A percentile compares a stretch with the other conserved stretches of the same genome.
These are phyloP conservation scores for Corymbia calophylla DNA, from an alignment of 441 rosid genomes.

Conservation along the genomic window DNA sequence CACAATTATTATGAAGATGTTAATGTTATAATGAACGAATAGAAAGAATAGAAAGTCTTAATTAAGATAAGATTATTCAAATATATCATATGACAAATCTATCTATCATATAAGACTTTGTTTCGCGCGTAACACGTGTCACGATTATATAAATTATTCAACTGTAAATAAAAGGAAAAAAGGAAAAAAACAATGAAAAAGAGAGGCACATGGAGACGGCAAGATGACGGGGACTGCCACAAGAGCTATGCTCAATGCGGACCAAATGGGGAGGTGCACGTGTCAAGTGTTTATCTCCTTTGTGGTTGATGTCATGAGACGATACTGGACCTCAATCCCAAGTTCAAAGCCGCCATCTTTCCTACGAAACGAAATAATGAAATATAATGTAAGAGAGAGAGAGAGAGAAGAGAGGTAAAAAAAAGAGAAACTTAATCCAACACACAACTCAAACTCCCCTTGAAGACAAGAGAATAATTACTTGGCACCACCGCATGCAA, in stretches of 20 bases:
- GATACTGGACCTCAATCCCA: neutral
- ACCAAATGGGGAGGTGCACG: constrained; percentile 11
- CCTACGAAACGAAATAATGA: neutral
- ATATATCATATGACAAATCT: accelerated
- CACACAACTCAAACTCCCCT: neutral
- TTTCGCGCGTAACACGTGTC: neutral
- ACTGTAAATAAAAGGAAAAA: neutral
- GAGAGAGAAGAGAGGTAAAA: neutral
- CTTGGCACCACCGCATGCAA: neutral
- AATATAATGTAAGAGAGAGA: neutral
- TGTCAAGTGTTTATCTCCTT: constrained; percentile 14
- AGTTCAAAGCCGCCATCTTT: constrained; percentile 37
- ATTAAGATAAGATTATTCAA: neutral
- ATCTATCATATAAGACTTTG: accelerated
- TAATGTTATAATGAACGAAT: neutral
- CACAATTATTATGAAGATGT: accelerated
- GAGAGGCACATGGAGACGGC: constrained; percentile 25
- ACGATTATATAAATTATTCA: neutral
- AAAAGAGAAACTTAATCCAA: neutral
- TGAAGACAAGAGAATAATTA: neutral
- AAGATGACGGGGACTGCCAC: constrained; percentile 27
- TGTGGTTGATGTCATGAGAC: constrained; percentile 16
- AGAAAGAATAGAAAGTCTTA: neutral
- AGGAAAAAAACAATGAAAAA: neutral
- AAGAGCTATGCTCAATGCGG: neutral